Conservation (phyloP, 1,284 basidiomycete species). For the Dichomitus squalens region DNA sequence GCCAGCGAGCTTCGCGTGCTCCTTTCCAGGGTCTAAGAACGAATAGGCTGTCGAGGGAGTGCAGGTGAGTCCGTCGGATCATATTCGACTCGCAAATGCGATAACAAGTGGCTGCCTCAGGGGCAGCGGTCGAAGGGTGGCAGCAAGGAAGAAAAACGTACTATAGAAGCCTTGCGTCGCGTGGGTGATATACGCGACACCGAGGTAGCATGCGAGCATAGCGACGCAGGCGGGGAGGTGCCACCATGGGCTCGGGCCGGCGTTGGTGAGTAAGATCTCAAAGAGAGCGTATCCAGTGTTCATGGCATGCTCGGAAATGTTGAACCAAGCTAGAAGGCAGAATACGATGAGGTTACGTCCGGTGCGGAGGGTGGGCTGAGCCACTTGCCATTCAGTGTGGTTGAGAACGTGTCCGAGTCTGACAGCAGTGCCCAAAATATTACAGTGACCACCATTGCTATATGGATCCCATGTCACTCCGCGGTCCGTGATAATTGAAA, state of each 20-base stretch:
- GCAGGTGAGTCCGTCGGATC: not conserved
- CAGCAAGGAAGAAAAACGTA: slow-evolving; percentile 36
- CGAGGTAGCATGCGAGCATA: slow-evolving; percentile 60
- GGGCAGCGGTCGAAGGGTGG: not conserved
- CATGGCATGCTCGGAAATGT: slow-evolving; percentile 63
- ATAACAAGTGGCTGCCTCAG: not conserved
- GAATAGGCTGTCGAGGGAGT: slow-evolving; percentile 39
- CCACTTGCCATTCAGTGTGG: slow-evolving; percentile 40
- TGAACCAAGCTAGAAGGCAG: slow-evolving; percentile 49
- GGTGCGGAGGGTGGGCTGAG: not conserved
- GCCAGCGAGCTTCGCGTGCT: slow-evolving; percentile 40
- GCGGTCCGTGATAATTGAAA: not conserved
- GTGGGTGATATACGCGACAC: slow-evolving; percentile 65
- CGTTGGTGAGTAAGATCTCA: slow-evolving; percentile 60
- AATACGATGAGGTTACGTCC: slow-evolving; percentile 2
- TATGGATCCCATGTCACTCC: not conserved
- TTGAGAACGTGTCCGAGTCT: slow-evolving; percentile 42
- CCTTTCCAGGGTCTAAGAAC: slow-evolving; percentile 45
- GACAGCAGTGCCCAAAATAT: slow-evolving; percentile 69
- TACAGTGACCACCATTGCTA: slow-evolving; percentile 68
- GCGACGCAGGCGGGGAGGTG: slow-evolving; percentile 49
- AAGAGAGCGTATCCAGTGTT: slow-evolving; percentile 60
- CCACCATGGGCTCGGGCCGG: slow-evolving; percentile 53
- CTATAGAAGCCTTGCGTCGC: slow-evolving; percentile 64
- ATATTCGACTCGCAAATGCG: not conserved